Evolutionary conservation across 176 grass and related monocot genomes (phyloP).

Genomic region (Saccharum officinarum): DNA sequence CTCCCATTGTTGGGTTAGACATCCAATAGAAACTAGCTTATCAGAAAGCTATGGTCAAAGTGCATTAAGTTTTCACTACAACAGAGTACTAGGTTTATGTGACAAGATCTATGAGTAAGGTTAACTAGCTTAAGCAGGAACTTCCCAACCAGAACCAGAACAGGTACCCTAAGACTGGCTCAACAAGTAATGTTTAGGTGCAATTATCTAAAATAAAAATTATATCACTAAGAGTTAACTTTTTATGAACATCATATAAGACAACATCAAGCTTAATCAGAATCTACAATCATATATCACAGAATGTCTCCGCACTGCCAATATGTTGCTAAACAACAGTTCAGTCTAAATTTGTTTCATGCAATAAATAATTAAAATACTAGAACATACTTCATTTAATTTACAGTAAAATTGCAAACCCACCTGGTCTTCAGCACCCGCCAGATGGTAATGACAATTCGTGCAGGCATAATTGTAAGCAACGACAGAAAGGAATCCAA

Average conservation of each 20-base stretch:
- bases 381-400: constrained; percentile 5
- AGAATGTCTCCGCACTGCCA: not conserved
- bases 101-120: not conserved
- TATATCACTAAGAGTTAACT: not conserved
- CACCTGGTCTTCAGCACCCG: constrained; percentile 59
- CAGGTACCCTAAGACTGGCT: not conserved
- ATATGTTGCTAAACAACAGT: not conserved
- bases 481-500: constrained; percentile 94
- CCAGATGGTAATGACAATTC: constrained; percentile 79
- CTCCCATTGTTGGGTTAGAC: not conserved
- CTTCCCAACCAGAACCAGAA: not conserved
- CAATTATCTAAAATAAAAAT: constrained; percentile 15
- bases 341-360: constrained; percentile 16
- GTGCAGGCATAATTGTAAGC: constrained; percentile 88
- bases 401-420: constrained; percentile 31
- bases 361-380: not conserved
- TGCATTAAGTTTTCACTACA: not conserved
- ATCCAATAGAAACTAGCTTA: not conserved
- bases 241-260: constrained; percentile 12
- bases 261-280: not conserved
- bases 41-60: not conserved
- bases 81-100: not conserved
- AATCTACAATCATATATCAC: not conserved
- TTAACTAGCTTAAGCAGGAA: constrained; percentile 21
- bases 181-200: not conserved